phyloP scores from a whole-genome alignment of 805 yeast species.

The Candida montana region DNA sequence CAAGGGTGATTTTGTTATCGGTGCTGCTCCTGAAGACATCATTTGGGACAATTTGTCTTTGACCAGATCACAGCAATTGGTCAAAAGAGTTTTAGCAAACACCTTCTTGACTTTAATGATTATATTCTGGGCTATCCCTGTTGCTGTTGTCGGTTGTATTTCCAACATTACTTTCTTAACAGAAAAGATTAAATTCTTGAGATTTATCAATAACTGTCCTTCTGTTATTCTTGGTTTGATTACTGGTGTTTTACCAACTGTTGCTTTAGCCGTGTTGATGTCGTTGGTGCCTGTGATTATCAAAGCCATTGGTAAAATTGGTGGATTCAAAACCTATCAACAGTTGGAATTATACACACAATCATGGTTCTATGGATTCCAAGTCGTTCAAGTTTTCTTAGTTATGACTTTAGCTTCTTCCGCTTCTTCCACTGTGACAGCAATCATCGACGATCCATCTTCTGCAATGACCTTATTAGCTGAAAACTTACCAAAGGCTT shows the following conservation, averaged over 20 bases:
- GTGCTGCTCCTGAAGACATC: constrained; percentile 75
- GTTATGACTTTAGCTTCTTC: constrained; percentile 82
- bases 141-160: constrained; percentile 92
- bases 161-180: constrained; percentile 80
- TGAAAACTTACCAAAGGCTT: constrained; percentile 75
- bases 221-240: constrained; percentile 66
- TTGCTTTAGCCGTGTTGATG: constrained; percentile 78
- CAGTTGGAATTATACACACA: constrained; percentile 79
- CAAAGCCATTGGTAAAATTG: constrained; percentile 64
- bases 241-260: constrained; percentile 82
- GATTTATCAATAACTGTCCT: constrained; percentile 75
- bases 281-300: constrained; percentile 81
- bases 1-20: constrained; percentile 39
- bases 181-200: constrained; percentile 63
- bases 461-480: constrained; percentile 74
- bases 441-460: constrained; percentile 59
- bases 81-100: constrained; percentile 54
- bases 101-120: constrained; percentile 62
- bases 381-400: constrained; percentile 82
- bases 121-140: constrained; percentile 94
- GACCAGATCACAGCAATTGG: constrained; percentile 48
- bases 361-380: constrained; percentile 84
- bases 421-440: constrained; percentile 67
- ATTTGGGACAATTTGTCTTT: constrained; percentile 75
- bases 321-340: constrained; percentile 70